Evolutionary conservation across 208 protist species (phyloP).

Genomic region (Wallacemonas sp.): DNA sequence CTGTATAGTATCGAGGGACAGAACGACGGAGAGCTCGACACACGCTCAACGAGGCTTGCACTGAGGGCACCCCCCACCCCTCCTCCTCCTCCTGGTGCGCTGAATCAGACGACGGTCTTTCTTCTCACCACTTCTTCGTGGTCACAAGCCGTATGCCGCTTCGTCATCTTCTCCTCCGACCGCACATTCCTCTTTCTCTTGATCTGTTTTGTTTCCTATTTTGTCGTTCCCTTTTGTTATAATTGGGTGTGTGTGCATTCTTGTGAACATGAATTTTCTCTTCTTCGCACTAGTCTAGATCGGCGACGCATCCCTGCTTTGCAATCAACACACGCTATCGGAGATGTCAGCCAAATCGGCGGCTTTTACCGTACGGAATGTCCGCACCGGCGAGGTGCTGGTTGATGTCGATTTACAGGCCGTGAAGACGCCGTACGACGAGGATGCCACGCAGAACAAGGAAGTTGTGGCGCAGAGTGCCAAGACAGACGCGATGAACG

Average conservation of each 20-base stretch:
- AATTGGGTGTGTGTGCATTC: too few relatives aligned
- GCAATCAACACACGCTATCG: not conserved
- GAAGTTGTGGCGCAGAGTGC: not conserved
- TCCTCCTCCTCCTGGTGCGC: too few relatives aligned
- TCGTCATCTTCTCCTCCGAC: too few relatives aligned
- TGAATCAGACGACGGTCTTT: too few relatives aligned
- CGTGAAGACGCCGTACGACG: conserved; percentile 1
- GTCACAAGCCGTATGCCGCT: not conserved
- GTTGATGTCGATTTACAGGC: conserved; percentile 18
- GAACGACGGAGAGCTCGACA: too few relatives aligned
- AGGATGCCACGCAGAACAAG: conserved; percentile 4
- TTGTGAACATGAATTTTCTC: conserved; percentile 12
- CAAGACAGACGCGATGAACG: conserved; percentile 33
- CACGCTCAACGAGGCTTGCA: too few relatives aligned
- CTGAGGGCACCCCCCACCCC: not conserved
- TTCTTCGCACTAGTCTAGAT: conserved; percentile 23
- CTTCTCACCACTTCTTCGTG: not conserved
- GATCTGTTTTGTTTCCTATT: conserved; percentile 16
- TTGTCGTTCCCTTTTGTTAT: conserved; percentile 12
- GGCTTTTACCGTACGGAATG: conserved; percentile 17
- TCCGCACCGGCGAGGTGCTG: conserved; percentile 24
- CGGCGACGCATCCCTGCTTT: not conserved
- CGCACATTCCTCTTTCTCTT: conserved; percentile 1
- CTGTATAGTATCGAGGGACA: too few relatives aligned
- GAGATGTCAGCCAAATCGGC: not conserved